Base-by-base conservation (phyloP, 768 basidiomycete species). In the Serendipita sp. region DNA sequence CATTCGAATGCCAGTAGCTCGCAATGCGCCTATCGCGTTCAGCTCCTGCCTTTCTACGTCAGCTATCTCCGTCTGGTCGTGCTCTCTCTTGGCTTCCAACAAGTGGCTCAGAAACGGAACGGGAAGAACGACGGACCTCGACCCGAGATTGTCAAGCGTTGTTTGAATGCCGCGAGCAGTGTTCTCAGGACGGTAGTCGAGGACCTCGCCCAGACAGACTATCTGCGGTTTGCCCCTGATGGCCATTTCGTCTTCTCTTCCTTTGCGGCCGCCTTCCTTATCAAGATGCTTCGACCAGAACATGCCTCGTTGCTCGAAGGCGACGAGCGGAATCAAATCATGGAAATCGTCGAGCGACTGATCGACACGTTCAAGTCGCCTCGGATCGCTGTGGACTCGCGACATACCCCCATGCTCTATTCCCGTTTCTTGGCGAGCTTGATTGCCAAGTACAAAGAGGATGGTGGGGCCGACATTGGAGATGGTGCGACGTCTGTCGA, bases 31-130 rank as follows among this genome's bases (percentile, higher is more conserved):
- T 62, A 44, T 45, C 33, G 40, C 27, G 36, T 29, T 11, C 44
- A 46, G 34, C 53, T 91, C 29, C 74, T 88, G 4, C 88, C 88
- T 2, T 90, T 87, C 87, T 90, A 72, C 67, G 85, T 73, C 64
- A 81, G 76, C 33, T 91, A 90, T 69, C 86, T 86, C 40, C 79
- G 88, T 15, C 81, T 91, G 10, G 88, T 91, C 58, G 88, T 90
- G 86, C 88, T 81, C 69, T 90, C 88, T 0, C 90, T 91, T 68
- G 88, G 86, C 3, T 90, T 90, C 74, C 88, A 91, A 67, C 85
- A 89, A 68, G 87, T 87, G 1, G 88, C 82, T 72, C 81, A 84
- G 67, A 80, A 85, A 5, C 86, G 87, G 0, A 79, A 87, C 33
- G 77, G 82, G 66, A 72, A 77, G 1, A 79, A 78, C 1, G 86